Evolutionary conservation across 176 grass and related monocot species (phyloP), one percentile per base, ranked within the genome.

Genomic region (Eleusine coracana): DNA sequence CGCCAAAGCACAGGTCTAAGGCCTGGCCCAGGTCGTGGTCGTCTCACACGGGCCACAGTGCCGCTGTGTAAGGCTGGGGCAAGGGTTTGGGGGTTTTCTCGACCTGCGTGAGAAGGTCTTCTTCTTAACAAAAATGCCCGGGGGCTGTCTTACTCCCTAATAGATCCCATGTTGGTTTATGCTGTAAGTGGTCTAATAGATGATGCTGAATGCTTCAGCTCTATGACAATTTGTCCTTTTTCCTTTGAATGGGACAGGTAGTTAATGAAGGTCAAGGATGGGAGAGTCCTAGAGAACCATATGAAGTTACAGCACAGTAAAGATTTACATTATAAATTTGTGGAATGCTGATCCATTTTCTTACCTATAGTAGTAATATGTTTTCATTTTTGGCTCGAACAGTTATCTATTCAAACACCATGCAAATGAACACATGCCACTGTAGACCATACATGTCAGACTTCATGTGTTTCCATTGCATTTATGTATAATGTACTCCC

Each of bases 281-380:
- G 96, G 96, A 98, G 89, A 88, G 85, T 86, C 96, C 96, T 75
- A 98, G 96, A 89, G 92, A 87, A 82, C 96, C 90, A 77, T 98
- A 95, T 87, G 96, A 98, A 95, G 87, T 98, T 50, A 93, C 89
- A 82, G 87, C 90, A 82, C 36, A 84, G 96, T 93, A 86, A 89
- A 81, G 75, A 66, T 68, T 71, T 69, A n/a, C 5, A 8, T 68
- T 73, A 20, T 68, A 69, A 82, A 85, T 70, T 21, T 78, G 58
- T 56, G 56, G 9, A 39, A 44, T 74, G 50, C 29, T 48, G 66
- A 18, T 48, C 6, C 17, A 17, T 81, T 8, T 42, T 42, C 31
- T 83, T 67, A 16, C 15, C 25, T 80, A 31, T 68, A 70, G 64
- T 34, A 25, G 39, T 44, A 5, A 59, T 72, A 55, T 36, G 34